Percentiles rank a stretch among this genome's conserved stretches.
phyloP scores from a whole-genome alignment of 2,329 filamentous ascomycete species.

The Bretziella fagacearum region DNA sequence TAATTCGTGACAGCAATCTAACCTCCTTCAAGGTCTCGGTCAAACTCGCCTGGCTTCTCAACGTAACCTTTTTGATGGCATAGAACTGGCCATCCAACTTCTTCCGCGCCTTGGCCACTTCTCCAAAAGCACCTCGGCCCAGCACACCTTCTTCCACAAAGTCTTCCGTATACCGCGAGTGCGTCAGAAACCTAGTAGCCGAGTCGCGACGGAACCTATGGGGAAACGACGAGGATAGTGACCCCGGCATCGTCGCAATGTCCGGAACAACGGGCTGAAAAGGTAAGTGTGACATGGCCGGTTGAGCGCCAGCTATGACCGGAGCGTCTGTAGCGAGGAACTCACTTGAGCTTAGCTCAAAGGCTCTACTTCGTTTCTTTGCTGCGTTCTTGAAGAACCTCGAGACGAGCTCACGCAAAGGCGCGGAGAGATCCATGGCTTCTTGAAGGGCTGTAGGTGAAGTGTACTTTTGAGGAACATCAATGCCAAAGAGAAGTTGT shows the following conservation, averaged over 20 bases:
- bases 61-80: slow-evolving; percentile 90
- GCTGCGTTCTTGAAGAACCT: slow-evolving; percentile 75
- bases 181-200: slow-evolving; percentile 27
- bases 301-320: slow-evolving; percentile 32
- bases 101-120: slow-evolving; percentile 88
- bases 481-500: slow-evolving; percentile 83
- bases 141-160: slow-evolving; percentile 80
- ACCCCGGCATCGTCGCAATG: slow-evolving; percentile 9
- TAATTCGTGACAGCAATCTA: slow-evolving; percentile 75
- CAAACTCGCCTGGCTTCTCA: slow-evolving; percentile 52
- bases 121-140: slow-evolving; percentile 87
- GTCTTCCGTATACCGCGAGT: slow-evolving; percentile 68
- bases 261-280: background rate
- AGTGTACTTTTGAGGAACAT: slow-evolving; percentile 57
- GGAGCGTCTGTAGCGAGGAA: slow-evolving; percentile 49
- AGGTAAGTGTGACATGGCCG: slow-evolving; percentile 18
- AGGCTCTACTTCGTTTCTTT: slow-evolving; percentile 71
- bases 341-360: slow-evolving; percentile 49
- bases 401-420: slow-evolving; percentile 62
- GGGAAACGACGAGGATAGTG: slow-evolving; percentile 25
- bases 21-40: slow-evolving; percentile 76
- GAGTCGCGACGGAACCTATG: slow-evolving; percentile 45
- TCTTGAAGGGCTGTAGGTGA: slow-evolving; percentile 62
- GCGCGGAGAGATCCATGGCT: slow-evolving; percentile 51
- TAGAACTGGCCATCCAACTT: slow-evolving; percentile 88